phyloP scores from a whole-genome alignment of 1,284 basidiomycete species.

The Ustilago cynodontis region DNA sequence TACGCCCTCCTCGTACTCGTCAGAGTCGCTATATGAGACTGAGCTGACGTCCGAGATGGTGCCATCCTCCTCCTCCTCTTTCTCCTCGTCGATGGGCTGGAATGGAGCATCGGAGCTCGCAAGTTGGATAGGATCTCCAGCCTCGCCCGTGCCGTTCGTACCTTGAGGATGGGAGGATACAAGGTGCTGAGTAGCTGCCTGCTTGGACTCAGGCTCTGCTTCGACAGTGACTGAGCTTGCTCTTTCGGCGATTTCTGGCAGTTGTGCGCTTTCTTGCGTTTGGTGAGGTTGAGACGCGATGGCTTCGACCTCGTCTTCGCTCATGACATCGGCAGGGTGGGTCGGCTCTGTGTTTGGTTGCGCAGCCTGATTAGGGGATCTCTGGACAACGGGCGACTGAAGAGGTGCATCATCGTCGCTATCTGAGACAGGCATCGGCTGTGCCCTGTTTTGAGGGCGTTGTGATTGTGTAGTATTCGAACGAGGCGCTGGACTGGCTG shows the following conservation, averaged over 20 bases:
- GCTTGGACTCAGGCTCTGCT: slow-evolving; percentile 1
- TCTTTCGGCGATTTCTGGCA: not conserved
- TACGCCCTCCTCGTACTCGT: slow-evolving; percentile 2
- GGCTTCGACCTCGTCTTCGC: slow-evolving; percentile 32
- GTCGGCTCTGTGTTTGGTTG: not conserved
- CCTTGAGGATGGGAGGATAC: slow-evolving; percentile 13
- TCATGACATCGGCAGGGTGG: not conserved
- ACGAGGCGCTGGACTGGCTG: not conserved
- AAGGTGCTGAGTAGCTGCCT: slow-evolving; percentile 7
- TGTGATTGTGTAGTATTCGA: not conserved
- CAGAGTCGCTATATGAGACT: slow-evolving; percentile 27
- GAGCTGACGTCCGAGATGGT: slow-evolving; percentile 35
- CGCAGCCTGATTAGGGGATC: not conserved
- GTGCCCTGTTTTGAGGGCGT: not conserved
- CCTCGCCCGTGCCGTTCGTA: slow-evolving; percentile 2
- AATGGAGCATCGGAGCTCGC: slow-evolving; percentile 10
- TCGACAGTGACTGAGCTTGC: slow-evolving; percentile 20
- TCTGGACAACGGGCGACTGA: slow-evolving; percentile 1
- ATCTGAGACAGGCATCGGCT: not conserved
- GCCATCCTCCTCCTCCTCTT: not conserved
- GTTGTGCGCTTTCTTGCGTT: not conserved
- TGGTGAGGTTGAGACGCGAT: slow-evolving; percentile 10
- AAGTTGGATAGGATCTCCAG: slow-evolving; percentile 15
- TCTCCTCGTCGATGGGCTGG: not conserved
- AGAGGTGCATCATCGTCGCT: slow-evolving; percentile 17